A percentile compares a stretch with the other conserved stretches of the same genome.
Conservation (phyloP, 2,329 filamentous ascomycete species). For the Sporothrix protearum region DNA sequence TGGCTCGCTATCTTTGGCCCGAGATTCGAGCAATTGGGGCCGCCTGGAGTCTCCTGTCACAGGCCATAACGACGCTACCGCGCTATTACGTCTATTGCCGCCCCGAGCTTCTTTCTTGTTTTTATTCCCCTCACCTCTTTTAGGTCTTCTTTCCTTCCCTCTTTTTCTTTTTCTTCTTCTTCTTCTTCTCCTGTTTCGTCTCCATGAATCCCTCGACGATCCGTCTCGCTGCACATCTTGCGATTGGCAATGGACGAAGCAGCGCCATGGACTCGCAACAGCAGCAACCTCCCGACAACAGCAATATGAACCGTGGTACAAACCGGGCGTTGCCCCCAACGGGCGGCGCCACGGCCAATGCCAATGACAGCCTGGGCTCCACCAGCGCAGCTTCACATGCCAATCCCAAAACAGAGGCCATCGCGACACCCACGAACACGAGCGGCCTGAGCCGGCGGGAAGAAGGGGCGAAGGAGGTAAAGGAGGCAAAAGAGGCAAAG, state of each 20-base stretch:
- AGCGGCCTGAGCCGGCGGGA: neutral
- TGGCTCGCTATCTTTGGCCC: neutral
- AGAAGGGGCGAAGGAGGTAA: too few relatives aligned
- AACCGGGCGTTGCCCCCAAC: neutral
- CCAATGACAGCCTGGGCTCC: constrained; percentile 6
- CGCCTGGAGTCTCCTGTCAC: neutral
- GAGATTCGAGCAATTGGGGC: neutral
- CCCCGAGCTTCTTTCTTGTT: neutral
- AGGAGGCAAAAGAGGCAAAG: too few relatives aligned
- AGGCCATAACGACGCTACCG: neutral
- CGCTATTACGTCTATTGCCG: constrained; percentile 3
- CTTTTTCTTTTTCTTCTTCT: neutral
- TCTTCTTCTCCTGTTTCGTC: neutral
- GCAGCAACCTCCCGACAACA: constrained; percentile 6
- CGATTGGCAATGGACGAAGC: constrained; percentile 24
- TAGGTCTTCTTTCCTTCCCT: neutral
- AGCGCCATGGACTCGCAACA: constrained; percentile 23
- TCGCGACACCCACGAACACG: neutral
- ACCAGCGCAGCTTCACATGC: constrained; percentile 21
- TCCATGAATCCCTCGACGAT: constrained; percentile 17
- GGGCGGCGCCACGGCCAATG: constrained; percentile 5
- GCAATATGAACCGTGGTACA: neutral
- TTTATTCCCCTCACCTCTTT: too few relatives aligned
- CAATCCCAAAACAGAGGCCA: neutral
- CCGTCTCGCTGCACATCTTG: constrained; percentile 16